phyloP scores from a whole-genome alignment of 495 filamentous ascomycete species.

The Neurospora tetraspora region DNA sequence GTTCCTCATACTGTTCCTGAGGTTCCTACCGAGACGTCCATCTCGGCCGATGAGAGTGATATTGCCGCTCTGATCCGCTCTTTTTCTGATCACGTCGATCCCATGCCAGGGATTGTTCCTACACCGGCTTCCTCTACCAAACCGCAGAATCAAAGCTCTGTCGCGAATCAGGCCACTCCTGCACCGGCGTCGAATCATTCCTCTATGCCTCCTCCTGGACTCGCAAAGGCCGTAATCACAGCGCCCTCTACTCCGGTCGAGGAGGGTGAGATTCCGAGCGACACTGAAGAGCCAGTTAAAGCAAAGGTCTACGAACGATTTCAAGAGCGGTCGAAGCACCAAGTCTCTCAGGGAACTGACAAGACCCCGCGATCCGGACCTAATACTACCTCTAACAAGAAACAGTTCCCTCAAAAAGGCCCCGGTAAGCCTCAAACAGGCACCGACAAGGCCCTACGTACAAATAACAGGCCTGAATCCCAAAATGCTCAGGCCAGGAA shows the following conservation, averaged over 20 bases:
- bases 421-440: background rate
- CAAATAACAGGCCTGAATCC: background rate
- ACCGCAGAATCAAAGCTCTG: background rate
- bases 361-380: background rate
- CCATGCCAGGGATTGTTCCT: background rate
- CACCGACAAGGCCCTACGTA: background rate
- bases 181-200: background rate
- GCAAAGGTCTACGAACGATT: background rate
- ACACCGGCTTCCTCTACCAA: background rate
- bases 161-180: background rate
- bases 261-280: background rate
- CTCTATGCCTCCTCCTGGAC: background rate
- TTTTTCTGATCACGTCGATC: slow-evolving; percentile 1
- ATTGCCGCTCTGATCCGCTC: slow-evolving; percentile 18
- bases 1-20: background rate
- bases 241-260: background rate
- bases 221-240: background rate
- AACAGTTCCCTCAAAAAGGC: background rate
- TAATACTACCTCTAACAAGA: background rate
- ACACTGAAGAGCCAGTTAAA: background rate
- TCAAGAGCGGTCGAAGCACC: background rate
- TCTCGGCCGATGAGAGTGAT: slow-evolving; percentile 14
- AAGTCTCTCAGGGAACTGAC: background rate
- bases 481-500: background rate
- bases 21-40: slow-evolving; percentile 2